Conservation (phyloP, 2,329 filamentous ascomycete genomes). For the Hypoxylon sp. region DNA sequence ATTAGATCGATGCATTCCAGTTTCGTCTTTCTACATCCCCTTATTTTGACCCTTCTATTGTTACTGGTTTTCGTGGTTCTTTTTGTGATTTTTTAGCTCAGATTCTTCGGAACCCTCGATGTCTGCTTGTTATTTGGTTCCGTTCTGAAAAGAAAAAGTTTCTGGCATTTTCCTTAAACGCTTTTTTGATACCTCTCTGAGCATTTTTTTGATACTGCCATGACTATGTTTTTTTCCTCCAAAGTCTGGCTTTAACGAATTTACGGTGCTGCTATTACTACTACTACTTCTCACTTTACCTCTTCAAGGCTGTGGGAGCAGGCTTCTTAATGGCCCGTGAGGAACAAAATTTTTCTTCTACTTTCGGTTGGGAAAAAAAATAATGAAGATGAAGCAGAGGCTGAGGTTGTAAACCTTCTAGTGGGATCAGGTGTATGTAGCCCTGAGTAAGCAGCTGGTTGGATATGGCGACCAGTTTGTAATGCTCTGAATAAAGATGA, state of each 20-base stretch:
- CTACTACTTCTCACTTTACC: conserved; percentile 29
- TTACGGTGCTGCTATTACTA: conserved; percentile 42
- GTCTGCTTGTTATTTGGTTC: conserved; percentile 46
- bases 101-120: conserved; percentile 37
- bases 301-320: conserved; percentile 36
- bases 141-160: conserved; percentile 49
- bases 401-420: conserved; percentile 11
- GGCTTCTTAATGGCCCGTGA: conserved; percentile 39
- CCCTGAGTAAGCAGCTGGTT: conserved; percentile 36
- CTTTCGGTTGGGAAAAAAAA: conserved; percentile 24
- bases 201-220: conserved; percentile 51
- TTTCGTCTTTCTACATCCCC: conserved; percentile 45
- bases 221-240: conserved; percentile 41
- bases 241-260: conserved; percentile 49
- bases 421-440: conserved; percentile 34
- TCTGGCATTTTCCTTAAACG: conserved; percentile 51
- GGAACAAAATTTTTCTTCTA: conserved; percentile 32
- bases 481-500: conserved; percentile 36
- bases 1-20: conserved; percentile 42
- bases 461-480: conserved; percentile 28
- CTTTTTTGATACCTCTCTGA: conserved; percentile 53
- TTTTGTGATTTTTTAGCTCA: conserved; percentile 49
- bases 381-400: conserved; percentile 17
- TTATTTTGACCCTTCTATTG: conserved; percentile 43
- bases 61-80: conserved; percentile 39